Percentiles rank a stretch among this genome's conserved stretches.
Evolutionary conservation across 805 yeast species (phyloP).

Genomic region (Candida schatavii): DNA sequence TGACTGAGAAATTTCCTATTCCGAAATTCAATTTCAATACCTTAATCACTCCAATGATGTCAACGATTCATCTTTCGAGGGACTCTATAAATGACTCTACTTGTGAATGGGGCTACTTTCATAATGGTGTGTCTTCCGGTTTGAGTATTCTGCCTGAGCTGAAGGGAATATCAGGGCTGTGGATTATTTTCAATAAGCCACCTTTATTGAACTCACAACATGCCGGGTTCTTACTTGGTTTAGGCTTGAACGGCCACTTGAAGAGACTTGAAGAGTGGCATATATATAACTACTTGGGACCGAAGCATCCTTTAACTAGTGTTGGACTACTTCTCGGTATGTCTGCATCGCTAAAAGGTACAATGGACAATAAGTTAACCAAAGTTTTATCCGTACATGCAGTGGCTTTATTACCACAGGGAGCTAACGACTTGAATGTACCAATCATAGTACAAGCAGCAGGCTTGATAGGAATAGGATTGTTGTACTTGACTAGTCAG

Average conservation of each 20-base stretch:
- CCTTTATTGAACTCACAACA: slow-evolving; percentile 70
- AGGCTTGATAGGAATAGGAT: slow-evolving; percentile 86
- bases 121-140: slow-evolving; percentile 89
- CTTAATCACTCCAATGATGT: slow-evolving; percentile 59
- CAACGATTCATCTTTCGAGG: slow-evolving; percentile 59
- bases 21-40: slow-evolving; percentile 73
- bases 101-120: slow-evolving; percentile 83
- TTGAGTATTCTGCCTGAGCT: slow-evolving; percentile 68
- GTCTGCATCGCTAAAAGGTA: slow-evolving; percentile 82
- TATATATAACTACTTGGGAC: slow-evolving; percentile 86
- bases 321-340: slow-evolving; percentile 87
- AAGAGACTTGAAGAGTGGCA: slow-evolving; percentile 91
- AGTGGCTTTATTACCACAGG: slow-evolving; percentile 84
- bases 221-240: slow-evolving; percentile 91
- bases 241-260: slow-evolving; percentile 90
- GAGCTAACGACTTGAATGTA: slow-evolving; percentile 87
- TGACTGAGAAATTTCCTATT: slow-evolving; percentile 81
- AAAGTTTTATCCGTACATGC: slow-evolving; percentile 92
- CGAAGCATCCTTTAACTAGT: slow-evolving; percentile 80
- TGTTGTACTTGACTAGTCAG: slow-evolving; percentile 72
- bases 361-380: slow-evolving; percentile 82
- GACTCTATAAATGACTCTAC: slow-evolving; percentile 48
- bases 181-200: slow-evolving; percentile 89
- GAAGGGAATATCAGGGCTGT: slow-evolving; percentile 75
- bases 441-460: slow-evolving; percentile 83